phyloP scores from a whole-genome alignment of 208 protist species.

The Trypanosoma mega region DNA sequence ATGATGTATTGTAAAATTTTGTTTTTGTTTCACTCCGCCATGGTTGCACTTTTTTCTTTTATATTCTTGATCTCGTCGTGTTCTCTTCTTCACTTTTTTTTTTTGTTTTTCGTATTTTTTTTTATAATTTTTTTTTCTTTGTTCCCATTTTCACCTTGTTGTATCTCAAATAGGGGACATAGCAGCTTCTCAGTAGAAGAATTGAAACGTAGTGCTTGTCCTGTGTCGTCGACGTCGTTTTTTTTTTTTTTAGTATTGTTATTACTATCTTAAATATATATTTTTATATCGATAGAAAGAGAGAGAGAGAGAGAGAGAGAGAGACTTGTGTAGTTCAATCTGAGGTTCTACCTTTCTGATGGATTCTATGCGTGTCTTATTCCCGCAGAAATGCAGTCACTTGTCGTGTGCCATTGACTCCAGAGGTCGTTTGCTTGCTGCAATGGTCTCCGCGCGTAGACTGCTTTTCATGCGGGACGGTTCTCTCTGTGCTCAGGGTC shows the following conservation, averaged over 20 bases:
- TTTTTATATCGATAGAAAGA: conserved; percentile 5
- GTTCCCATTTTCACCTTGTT: neutral
- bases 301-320: too few relatives aligned
- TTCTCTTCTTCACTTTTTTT: neutral
- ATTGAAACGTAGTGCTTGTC: too few relatives aligned
- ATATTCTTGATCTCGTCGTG: neutral
- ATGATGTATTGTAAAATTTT: too few relatives aligned
- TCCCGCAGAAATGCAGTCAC: conserved; percentile 64
- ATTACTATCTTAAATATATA: neutral
- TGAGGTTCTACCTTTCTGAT: too few relatives aligned
- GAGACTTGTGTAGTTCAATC: too few relatives aligned
- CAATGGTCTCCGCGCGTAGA: conserved; percentile 51
- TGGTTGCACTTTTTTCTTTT: neutral
- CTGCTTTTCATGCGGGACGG: conserved; percentile 64
- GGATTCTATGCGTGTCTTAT: conserved; percentile 34
- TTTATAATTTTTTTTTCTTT: neutral
- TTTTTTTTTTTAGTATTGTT: neutral
- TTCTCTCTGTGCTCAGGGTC: conserved; percentile 37
- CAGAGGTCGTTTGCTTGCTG: conserved; percentile 55
- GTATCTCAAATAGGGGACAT: neutral
- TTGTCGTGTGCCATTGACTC: conserved; percentile 49
- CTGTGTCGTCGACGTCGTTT: too few relatives aligned
- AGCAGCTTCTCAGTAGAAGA: neutral
- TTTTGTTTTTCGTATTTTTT: neutral
- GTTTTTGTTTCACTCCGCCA: too few relatives aligned